phyloP scores from a whole-genome alignment of 2,329 filamentous ascomycete species.

The Botrytis tulipae region DNA sequence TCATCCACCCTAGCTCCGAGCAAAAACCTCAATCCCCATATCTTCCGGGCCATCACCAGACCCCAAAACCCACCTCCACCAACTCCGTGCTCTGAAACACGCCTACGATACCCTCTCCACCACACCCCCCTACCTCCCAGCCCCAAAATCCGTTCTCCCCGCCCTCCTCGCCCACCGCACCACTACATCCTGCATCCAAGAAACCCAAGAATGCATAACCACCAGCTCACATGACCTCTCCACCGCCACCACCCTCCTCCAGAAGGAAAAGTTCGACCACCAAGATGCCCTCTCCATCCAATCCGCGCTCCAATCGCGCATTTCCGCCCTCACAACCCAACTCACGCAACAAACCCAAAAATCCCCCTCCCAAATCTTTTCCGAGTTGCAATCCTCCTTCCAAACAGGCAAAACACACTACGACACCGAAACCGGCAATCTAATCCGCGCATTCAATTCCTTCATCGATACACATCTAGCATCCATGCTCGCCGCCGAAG shows the following conservation, averaged over 20 bases:
- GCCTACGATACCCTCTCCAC: slow-evolving; percentile 65
- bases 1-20: slow-evolving; percentile 32
- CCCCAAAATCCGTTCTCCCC: slow-evolving; percentile 65
- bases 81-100: slow-evolving; percentile 55
- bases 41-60: slow-evolving; percentile 36
- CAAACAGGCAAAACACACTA: slow-evolving; percentile 54
- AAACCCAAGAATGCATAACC: slow-evolving; percentile 60
- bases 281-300: slow-evolving; percentile 56
- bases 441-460: slow-evolving; percentile 62
- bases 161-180: slow-evolving; percentile 69
- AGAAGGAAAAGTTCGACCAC: slow-evolving; percentile 50
- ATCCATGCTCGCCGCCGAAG: slow-evolving; percentile 76
- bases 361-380: slow-evolving; percentile 2
- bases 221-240: slow-evolving; percentile 46
- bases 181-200: slow-evolving; percentile 61
- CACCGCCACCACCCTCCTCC: slow-evolving; percentile 47
- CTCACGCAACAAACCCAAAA: slow-evolving; percentile 10
- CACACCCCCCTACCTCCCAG: slow-evolving; percentile 64
- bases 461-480: slow-evolving; percentile 73
- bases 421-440: slow-evolving; percentile 56
- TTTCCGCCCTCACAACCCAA: slow-evolving; percentile 52
- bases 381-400: not conserved
- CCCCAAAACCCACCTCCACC: slow-evolving; percentile 41
- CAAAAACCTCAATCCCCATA: slow-evolving; percentile 27
- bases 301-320: slow-evolving; percentile 54